Evolutionary conservation across 2,329 filamentous ascomycete genomes (phyloP), one percentile per base, ranked within the genome.

Genomic region (Exophiala lecanii-corni): DNA sequence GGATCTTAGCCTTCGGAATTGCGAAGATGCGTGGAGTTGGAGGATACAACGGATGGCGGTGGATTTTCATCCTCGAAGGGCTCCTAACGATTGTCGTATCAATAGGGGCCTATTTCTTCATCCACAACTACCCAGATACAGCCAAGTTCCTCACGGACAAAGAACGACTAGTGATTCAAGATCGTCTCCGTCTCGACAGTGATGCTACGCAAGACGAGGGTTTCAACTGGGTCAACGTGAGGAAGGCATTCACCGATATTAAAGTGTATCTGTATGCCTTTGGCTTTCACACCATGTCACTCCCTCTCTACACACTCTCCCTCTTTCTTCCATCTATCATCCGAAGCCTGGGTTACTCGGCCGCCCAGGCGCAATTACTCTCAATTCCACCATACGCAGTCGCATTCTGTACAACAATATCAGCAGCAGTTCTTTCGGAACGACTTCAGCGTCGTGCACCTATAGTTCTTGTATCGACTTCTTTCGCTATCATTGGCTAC

Each of bases 231-330:
- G 60, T 53, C 0, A 79, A 81, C 15, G 84, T 89, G 0, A 43
- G 62, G 17, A 68, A 76, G 13, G 84, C 84, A 0, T 60, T 86
- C 30, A 76, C 71, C 10, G 82, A 89, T 54, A 75, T 77, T 1
- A 86, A 82, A 57, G 81, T 81, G 56, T 86, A 79, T 80, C 69
- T 89, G 0, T 89, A 89, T 51, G 81, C 82, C 0, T 59, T 86
- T 0, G 76, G 74, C 0, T 87, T 86, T 54, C 83, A 88, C 58
- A 86, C 82, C 4, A 79, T 87, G 71, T 83, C 78, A 43, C 62
- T 89, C 71, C 79, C 62, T 63, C 18, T 55, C 15, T 69, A 69
- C 45, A 68, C 66, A 0, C 48, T 66, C 17, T 65, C 62, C 4
- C 57, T 63, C 4, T 66, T 67, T 38, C 39, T 69, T 42, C 67